phyloP scores from a whole-genome alignment of 1,284 basidiomycete genomes.

The Ustilago esculenta region DNA sequence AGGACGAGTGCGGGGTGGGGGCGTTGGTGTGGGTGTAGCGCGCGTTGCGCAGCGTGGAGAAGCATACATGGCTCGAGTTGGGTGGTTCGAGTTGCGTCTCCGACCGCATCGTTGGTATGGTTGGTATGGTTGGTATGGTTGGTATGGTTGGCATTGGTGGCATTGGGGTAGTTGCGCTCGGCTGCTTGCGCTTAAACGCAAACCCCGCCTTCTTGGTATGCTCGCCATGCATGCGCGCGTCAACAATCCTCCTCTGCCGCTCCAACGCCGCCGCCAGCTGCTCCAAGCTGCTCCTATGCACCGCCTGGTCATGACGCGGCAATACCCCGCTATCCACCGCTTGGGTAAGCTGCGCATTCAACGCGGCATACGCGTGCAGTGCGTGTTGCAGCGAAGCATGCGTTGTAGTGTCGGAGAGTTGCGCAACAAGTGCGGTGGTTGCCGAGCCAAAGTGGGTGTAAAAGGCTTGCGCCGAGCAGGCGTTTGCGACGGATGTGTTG shows the following conservation, averaged over 20 bases:
- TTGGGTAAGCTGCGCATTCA: constrained; percentile 21
- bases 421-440: constrained; percentile 2
- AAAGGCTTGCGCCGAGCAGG: constrained; percentile 27
- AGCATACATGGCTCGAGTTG: no score
- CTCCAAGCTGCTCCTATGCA: constrained; percentile 28
- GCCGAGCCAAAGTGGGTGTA: constrained; percentile 24
- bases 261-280: constrained; percentile 6
- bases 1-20: no score
- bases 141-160: not conserved
- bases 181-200: constrained; percentile 26
- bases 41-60: constrained; percentile 5
- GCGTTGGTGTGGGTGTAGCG: not conserved
- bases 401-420: constrained; percentile 1
- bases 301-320: constrained; percentile 34
- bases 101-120: no score
- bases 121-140: not conserved
- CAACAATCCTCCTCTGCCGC: constrained; percentile 6
- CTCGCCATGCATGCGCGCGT: not conserved
- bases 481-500: constrained; percentile 22
- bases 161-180: not conserved
- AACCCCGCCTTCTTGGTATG: constrained; percentile 24
- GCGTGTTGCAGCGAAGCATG: constrained; percentile 13
- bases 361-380: constrained; percentile 16
- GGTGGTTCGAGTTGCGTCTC: constrained; percentile 1
- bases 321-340: constrained; percentile 33